Conservation (phyloP, 306 rosid genomes). For the Ammopiptanthus mongolicus region DNA sequence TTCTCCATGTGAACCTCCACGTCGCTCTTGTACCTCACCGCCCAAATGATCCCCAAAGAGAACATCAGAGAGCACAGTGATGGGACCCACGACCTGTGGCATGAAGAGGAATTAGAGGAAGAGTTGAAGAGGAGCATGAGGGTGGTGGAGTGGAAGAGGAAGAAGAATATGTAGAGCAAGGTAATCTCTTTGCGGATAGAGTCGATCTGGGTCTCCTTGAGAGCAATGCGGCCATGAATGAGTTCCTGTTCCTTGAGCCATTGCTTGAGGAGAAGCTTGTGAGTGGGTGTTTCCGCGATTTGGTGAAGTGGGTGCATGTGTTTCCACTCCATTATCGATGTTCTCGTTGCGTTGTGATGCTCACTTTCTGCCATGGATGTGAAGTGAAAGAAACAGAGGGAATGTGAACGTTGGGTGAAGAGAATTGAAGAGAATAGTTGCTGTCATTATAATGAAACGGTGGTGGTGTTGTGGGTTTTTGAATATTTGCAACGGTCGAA, state of each 20-base stretch:
- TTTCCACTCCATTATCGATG: slow-evolving; percentile 73
- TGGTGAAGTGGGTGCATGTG: slow-evolving; percentile 84
- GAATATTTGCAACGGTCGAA: slow-evolving; percentile 63
- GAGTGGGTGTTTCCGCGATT: slow-evolving; percentile 86
- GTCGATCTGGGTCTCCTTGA: slow-evolving; percentile 83
- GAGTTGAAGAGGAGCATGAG: slow-evolving; percentile 67
- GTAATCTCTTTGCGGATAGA: slow-evolving; percentile 70
- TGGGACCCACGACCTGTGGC: slow-evolving; percentile 81
- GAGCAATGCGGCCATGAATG: slow-evolving; percentile 55
- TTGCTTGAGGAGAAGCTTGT: slow-evolving; percentile 93
- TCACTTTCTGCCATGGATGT: slow-evolving; percentile 50
- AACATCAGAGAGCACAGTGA: slow-evolving; percentile 67
- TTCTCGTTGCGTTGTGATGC: slow-evolving; percentile 29
- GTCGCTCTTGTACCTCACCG: slow-evolving; percentile 78
- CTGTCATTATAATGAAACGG: background rate
- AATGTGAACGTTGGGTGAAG: background rate
- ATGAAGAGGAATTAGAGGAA: slow-evolving; percentile 26
- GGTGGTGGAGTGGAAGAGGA: slow-evolving; percentile 86
- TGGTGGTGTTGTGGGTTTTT: background rate
- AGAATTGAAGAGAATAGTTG: background rate
- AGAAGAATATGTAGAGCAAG: slow-evolving; percentile 76
- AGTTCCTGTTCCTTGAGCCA: slow-evolving; percentile 96
- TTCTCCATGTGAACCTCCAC: slow-evolving; percentile 79
- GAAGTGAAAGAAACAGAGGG: background rate
- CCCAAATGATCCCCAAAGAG: slow-evolving; percentile 80